phyloP scores from a whole-genome alignment of 2,329 filamentous ascomycete genomes.

The Hypocrella siamensis region DNA sequence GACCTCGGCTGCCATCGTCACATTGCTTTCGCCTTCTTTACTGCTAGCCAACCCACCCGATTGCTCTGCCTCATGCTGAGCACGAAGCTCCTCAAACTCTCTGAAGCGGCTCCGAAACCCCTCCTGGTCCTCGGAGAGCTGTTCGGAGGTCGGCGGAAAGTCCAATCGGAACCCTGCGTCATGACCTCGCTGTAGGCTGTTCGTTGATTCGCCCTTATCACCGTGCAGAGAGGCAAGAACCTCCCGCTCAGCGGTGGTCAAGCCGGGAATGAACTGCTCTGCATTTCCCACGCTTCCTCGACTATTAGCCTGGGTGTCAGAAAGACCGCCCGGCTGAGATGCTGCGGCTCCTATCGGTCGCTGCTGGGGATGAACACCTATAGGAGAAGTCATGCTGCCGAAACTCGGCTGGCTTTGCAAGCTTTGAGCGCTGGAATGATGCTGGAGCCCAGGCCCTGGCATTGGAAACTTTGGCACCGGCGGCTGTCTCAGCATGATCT shows the following conservation, averaged over 20 bases:
- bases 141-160: constrained; percentile 33
- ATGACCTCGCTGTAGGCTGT: constrained; percentile 8
- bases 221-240: constrained; percentile 25
- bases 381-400: constrained; percentile 82
- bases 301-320: constrained; percentile 36
- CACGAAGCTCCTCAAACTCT: constrained; percentile 67
- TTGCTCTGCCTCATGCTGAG: constrained; percentile 49
- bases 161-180: constrained; percentile 24
- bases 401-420: constrained; percentile 95
- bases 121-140: constrained; percentile 37
- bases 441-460: constrained; percentile 47
- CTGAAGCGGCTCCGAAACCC: constrained; percentile 58
- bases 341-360: constrained; percentile 22
- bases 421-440: constrained; percentile 89
- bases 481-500: constrained; percentile 79
- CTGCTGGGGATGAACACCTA: constrained; percentile 36
- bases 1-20: not conserved
- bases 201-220: constrained; percentile 1
- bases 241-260: constrained; percentile 39
- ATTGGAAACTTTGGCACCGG: constrained; percentile 58
- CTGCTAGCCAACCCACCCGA: constrained; percentile 8
- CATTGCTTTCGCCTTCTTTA: not conserved
- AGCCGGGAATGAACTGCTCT: constrained; percentile 47
- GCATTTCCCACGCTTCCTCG: constrained; percentile 16
- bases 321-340: constrained; percentile 40